Percentiles rank a stretch among this genome's conserved stretches.
These are phyloP conservation scores for Geopyxis carbonaria DNA, from an alignment of 495 filamentous ascomycete genomes.

Conservation along the genomic window DNA sequence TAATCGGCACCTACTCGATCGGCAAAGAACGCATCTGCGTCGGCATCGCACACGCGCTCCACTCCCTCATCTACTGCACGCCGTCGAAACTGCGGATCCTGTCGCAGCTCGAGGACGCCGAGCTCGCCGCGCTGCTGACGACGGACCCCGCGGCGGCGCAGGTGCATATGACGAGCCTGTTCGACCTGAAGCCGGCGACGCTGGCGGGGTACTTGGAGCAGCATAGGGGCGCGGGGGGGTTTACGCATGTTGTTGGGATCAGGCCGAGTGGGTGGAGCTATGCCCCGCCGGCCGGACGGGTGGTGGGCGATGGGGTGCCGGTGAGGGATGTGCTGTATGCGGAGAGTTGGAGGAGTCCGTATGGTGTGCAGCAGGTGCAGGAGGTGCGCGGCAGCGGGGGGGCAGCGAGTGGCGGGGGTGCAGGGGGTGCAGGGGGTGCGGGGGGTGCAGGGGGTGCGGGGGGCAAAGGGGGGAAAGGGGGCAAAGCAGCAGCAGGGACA, in stretches of 20 bases:
- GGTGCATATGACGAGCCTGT: slow-evolving; percentile 92
- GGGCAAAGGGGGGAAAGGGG: slow-evolving; percentile 52
- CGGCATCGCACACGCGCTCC: slow-evolving; percentile 61
- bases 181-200: slow-evolving; percentile 77
- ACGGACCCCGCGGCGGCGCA: slow-evolving; percentile 67
- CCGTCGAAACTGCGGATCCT: slow-evolving; percentile 70
- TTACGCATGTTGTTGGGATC: slow-evolving; percentile 77
- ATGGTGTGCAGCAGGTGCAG: slow-evolving; percentile 44
- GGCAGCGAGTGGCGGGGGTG: too few species aligned
- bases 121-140: slow-evolving; percentile 61
- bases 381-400: slow-evolving; percentile 65
- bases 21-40: slow-evolving; percentile 94
- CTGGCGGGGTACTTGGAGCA: slow-evolving; percentile 70
- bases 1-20: slow-evolving; percentile 94
- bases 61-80: slow-evolving; percentile 79
- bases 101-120: slow-evolving; percentile 64
- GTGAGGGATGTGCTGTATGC: slow-evolving; percentile 55
- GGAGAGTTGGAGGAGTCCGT: slow-evolving; percentile 53
- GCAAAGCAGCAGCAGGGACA: slow-evolving; percentile 45
- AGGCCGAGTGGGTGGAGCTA: slow-evolving; percentile 87
- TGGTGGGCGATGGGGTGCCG: slow-evolving; percentile 43
- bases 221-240: slow-evolving; percentile 60
- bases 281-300: slow-evolving; percentile 46
- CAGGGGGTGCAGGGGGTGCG: slow-evolving; percentile 62
- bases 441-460: slow-evolving; percentile 46